Base-by-base conservation (phyloP, 805 yeast species). In the Candida silvicultrix region DNA sequence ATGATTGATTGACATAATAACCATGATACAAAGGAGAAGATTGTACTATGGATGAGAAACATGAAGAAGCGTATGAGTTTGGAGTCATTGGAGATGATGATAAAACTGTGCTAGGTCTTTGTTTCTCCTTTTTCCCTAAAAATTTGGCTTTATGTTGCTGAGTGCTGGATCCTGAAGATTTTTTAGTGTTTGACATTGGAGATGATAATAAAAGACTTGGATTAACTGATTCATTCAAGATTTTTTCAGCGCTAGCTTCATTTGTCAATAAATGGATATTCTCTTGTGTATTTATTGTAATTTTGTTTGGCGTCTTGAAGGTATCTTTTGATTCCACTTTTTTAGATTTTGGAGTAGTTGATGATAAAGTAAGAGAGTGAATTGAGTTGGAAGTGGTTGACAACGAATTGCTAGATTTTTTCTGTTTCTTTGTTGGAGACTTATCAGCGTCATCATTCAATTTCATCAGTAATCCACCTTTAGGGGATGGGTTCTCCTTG, bases 21-120 rank as follows among this genome's bases (percentile, higher is more conserved):
- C 61, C 60, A 28, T 57, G 60, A 19, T 59, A 57, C n/a, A 59
- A 44, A 2, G 64, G 64, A 3, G 64, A 59, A 6, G 63, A 59
- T 38, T 56, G 59, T 44, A 58, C 55, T 21, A 58, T 57, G 19
- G 63, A 57, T 7, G 64, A 58, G 42, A 59, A 59, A 28, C 60
- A 56, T 11, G 60, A 57, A 0, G 60, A 53, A 16, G 52, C 42
- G 2, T 45, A 43, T 15, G 59, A 52, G 32, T 46, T 47, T 40
- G 63, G 63, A 6, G 64, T 54, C 53, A 49, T 47, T 42, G 62
- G 62, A 10, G 62, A 57, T 14, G 59, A 57, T 1, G 52, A 38
- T 20, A 20, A 7, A 14, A 45, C n/a, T 16, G 49, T 38, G 11
- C 39, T 18, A 4, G 38, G 21, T 9, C 45, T 29, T 19, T 19